phyloP scores from a whole-genome alignment of 768 basidiomycete genomes.

The Suillus brevipes region DNA sequence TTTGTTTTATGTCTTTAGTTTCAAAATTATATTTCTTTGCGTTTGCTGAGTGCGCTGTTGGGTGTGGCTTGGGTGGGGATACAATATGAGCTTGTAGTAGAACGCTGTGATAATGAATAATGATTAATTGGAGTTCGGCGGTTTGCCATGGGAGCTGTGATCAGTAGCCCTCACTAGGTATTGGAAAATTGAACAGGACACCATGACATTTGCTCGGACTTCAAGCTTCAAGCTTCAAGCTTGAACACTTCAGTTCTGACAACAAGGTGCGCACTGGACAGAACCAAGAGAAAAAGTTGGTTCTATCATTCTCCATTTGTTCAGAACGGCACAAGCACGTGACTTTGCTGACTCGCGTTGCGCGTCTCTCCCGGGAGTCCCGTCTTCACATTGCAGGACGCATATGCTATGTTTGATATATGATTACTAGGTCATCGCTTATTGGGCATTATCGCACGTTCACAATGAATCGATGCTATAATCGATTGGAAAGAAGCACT shows the following conservation, averaged over 20 bases:
- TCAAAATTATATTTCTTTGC: neutral
- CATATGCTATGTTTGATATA: too few species aligned
- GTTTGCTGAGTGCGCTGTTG: neutral
- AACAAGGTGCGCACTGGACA: neutral
- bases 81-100: neutral
- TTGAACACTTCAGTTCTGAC: neutral
- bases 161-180: neutral
- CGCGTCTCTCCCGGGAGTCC: too few species aligned
- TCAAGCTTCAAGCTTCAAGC: neutral
- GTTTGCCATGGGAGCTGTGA: too few species aligned
- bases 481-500: neutral
- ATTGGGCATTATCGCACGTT: too few species aligned
- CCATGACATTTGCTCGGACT: neutral
- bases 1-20: neutral
- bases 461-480: neutral
- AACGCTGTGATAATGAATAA: slow-evolving; percentile 16
- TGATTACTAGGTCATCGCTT: too few species aligned
- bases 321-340: too few species aligned
- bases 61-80: neutral
- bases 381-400: too few species aligned
- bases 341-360: too few species aligned
- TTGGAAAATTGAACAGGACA: neutral
- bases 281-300: too few species aligned
- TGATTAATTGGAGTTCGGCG: neutral
- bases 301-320: too few species aligned